These are phyloP conservation scores for Rhododendron molle DNA, from an alignment of 148 eudicot species.

Conservation along the genomic window DNA sequence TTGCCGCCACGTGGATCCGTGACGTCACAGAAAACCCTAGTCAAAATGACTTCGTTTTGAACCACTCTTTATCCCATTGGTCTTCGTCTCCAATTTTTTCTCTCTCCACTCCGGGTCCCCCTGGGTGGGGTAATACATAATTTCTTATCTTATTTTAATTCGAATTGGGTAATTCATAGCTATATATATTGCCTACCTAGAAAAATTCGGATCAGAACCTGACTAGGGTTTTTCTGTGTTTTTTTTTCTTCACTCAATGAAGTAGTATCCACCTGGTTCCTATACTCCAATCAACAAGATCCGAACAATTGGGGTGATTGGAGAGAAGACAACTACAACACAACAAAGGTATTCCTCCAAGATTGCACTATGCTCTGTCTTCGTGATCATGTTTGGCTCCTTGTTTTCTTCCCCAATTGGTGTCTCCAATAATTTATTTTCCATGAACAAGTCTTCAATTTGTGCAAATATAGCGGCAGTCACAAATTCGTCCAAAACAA, in stretches of 20 bases:
- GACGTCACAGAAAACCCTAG: neutral
- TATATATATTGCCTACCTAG: neutral
- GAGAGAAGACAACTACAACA: too few relatives aligned
- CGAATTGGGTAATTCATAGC: neutral
- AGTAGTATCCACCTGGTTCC: neutral
- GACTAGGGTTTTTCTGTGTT: neutral
- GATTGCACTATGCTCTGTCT: too few relatives aligned
- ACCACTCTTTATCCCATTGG: neutral
- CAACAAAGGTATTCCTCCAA: too few relatives aligned
- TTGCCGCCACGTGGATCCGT: neutral
- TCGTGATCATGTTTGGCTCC: too few relatives aligned
- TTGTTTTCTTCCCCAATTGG: too few relatives aligned
- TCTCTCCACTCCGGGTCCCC: neutral
- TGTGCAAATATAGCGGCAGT: too few relatives aligned
- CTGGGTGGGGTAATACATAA: neutral
- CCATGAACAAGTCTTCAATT: too few relatives aligned
- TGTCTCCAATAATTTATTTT: too few relatives aligned
- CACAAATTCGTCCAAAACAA: too few relatives aligned
- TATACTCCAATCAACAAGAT: neutral
- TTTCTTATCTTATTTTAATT: neutral
- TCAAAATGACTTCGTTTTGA: neutral
- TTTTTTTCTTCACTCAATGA: too few relatives aligned
- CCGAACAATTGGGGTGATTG: too few relatives aligned
- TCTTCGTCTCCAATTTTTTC: neutral
- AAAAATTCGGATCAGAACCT: neutral